A percentile compares a stretch with the other conserved stretches of the same genome.
phyloP scores from a whole-genome alignment of 2,329 filamentous ascomycete species.

The Raffaelea deltoideospora region DNA sequence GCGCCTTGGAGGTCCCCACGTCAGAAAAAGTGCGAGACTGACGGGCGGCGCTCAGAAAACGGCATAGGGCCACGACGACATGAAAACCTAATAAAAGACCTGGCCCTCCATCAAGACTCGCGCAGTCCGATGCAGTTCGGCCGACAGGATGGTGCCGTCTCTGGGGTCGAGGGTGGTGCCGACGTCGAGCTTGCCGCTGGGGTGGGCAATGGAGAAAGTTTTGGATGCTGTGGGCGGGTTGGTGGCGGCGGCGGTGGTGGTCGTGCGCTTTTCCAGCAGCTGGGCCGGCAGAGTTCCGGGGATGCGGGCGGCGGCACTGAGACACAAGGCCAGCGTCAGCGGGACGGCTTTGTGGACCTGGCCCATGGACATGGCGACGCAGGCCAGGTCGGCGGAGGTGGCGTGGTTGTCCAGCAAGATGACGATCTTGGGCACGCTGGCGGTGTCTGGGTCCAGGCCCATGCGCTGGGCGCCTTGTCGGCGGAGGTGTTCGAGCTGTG shows the following conservation, averaged over 20 bases:
- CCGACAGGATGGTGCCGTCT: slow-evolving; percentile 25
- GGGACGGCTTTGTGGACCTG: slow-evolving; percentile 28
- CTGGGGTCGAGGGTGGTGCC: slow-evolving; percentile 21
- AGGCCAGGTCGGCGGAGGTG: slow-evolving; percentile 22
- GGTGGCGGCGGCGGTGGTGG: not conserved
- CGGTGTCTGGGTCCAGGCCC: slow-evolving; percentile 21
- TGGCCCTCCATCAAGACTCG: slow-evolving; percentile 33
- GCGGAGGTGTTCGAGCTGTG: slow-evolving; percentile 20
- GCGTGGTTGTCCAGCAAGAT: slow-evolving; percentile 20
- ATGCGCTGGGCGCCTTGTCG: slow-evolving; percentile 21
- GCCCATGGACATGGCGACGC: slow-evolving; percentile 30
- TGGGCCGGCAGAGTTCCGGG: slow-evolving; percentile 25
- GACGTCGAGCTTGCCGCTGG: slow-evolving; percentile 30
- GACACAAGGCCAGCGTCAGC: slow-evolving; percentile 23
- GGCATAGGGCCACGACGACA: no score
- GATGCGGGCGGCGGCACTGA: slow-evolving; percentile 23
- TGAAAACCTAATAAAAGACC: slow-evolving; percentile 21
- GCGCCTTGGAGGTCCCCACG: no score
- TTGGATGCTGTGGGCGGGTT: no score
- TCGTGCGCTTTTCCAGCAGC: slow-evolving; percentile 9
- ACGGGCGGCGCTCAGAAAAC: no score
- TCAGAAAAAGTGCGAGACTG: no score
- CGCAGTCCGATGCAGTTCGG: slow-evolving; percentile 30
- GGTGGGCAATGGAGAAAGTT: slow-evolving; percentile 34
- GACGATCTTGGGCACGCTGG: slow-evolving; percentile 29